Evolutionary conservation across 495 filamentous ascomycete genomes (phyloP), one percentile per base, ranked within the genome.

Genomic region (Penicillium manginii): DNA sequence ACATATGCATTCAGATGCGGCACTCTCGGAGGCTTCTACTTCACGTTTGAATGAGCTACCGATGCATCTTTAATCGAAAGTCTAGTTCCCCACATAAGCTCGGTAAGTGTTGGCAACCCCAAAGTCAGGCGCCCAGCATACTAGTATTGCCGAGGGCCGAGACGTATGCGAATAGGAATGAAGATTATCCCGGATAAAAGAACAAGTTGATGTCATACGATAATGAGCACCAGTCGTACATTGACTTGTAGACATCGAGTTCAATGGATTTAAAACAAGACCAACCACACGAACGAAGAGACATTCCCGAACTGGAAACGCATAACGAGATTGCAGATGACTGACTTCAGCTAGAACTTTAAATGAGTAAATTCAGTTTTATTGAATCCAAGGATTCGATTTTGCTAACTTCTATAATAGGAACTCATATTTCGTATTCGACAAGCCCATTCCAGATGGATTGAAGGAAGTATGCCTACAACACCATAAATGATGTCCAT

Each of bases 261-360:
- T 19, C 15, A 18, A 43, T 42, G 17, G 1, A 35, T 59, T 50
- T 39, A 6, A 52, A 59, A 59, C 57, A 54, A 48, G 33, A 50
- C 57, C 57, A 59, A 59, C 35, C 43, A 49, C 21, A 23, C 31
- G 29, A 22, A n/a, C 33, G n/a, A 45, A 19, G n/a, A 19, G 19
- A 29, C 22, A 31, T 5, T 40, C 50, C 50, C 19, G 11, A 58
- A 48, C 22, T 31, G 50, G 40, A 19, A 55, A 21, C 18, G n/a
- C 19, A 47, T 33, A 32, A 48, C 50, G 50, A 53, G 46, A 7
- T 21, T 58, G 56, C 48, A 53, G 42, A 21, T 43, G 35, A 43
- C 35, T 14, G 48, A 43, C 19, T 23, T 19, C 45, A 47, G 45
- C 45, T 47, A 11, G 45, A 47, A 47, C 45, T 47, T 26, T 47